A percentile compares a stretch with the other conserved stretches of the same genome.
Evolutionary conservation across 805 yeast species (phyloP).

Genomic region (Suhomyces canberraensis): DNA sequence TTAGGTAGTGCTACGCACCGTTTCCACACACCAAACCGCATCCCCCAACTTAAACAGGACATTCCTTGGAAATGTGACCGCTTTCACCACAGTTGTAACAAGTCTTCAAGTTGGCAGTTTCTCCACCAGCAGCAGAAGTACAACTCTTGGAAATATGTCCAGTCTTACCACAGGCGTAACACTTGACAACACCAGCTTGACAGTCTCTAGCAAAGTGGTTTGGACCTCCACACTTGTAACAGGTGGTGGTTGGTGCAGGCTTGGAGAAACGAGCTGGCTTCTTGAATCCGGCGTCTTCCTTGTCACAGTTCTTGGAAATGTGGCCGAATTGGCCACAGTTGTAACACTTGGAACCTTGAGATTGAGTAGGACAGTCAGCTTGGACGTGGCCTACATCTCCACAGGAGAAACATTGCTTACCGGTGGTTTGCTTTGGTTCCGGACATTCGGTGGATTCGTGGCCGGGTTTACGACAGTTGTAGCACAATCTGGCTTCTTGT

Average conservation of each 20-base stretch:
- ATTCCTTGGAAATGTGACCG: conserved; percentile 87
- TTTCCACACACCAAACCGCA: not conserved
- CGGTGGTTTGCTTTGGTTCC: conserved; percentile 77
- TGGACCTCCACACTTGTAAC: conserved; percentile 91
- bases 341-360: conserved; percentile 74
- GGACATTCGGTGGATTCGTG: conserved; percentile 89
- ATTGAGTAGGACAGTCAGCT: conserved; percentile 72
- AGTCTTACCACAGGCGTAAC: conserved; percentile 88
- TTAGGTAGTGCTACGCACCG: not conserved
- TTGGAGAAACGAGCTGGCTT: conserved; percentile 17
- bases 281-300: conserved; percentile 24
- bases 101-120: conserved; percentile 46
- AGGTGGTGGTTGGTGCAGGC: conserved; percentile 47
- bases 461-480: conserved; percentile 88
- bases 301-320: conserved; percentile 70
- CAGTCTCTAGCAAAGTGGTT: conserved; percentile 93
- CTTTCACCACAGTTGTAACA: conserved; percentile 74
- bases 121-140: conserved; percentile 51
- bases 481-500: conserved; percentile 82
- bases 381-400: conserved; percentile 88
- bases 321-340: conserved; percentile 77
- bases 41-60: conserved; percentile 25
- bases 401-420: conserved; percentile 91
- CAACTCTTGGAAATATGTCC: conserved; percentile 92
- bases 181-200: conserved; percentile 66